Percentiles rank a stretch among this genome's conserved stretches.
phyloP scores from a whole-genome alignment of 768 basidiomycete species.

The Boletellus ananiceps region DNA sequence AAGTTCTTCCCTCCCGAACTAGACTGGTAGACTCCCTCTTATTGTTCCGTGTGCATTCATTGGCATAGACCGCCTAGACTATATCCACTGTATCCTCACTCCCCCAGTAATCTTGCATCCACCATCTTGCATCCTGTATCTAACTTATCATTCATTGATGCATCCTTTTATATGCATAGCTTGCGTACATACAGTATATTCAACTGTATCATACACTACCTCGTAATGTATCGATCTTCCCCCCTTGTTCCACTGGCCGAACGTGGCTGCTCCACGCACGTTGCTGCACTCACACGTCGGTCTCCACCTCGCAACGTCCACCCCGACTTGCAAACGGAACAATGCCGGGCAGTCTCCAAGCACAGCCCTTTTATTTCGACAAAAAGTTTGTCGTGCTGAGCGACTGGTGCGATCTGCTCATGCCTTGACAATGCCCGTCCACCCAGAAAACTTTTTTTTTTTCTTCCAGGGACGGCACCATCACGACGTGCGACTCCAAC shows the following conservation, averaged over 20 bases:
- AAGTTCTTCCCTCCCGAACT: conserved; percentile 82
- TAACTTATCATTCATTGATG: conserved; percentile 14
- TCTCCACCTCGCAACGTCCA: background rate
- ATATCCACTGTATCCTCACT: background rate
- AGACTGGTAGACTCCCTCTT: conserved; percentile 58
- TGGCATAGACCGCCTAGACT: conserved; percentile 8
- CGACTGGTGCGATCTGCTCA: conserved; percentile 64
- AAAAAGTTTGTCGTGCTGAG: conserved; percentile 84
- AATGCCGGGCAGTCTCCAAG: conserved; percentile 10
- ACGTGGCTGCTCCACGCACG: conserved; percentile 14
- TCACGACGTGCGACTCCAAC: conserved; percentile 90
- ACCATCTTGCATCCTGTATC: background rate
- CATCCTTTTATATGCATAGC: background rate
- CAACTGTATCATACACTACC: conserved; percentile 1
- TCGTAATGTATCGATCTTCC: background rate
- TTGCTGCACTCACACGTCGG: background rate
- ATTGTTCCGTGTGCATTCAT: background rate
- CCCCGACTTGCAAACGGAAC: background rate
- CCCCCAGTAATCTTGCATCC: background rate
- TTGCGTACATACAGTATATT: conserved; percentile 2
- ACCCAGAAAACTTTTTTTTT: background rate
- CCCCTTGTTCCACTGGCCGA: background rate
- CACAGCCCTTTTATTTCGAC: conserved; percentile 38
- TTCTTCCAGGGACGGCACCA: conserved; percentile 77
- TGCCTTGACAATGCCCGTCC: background rate